Conservation (phyloP, 768 basidiomycete species). For the Podaxis mareebaensis region DNA sequence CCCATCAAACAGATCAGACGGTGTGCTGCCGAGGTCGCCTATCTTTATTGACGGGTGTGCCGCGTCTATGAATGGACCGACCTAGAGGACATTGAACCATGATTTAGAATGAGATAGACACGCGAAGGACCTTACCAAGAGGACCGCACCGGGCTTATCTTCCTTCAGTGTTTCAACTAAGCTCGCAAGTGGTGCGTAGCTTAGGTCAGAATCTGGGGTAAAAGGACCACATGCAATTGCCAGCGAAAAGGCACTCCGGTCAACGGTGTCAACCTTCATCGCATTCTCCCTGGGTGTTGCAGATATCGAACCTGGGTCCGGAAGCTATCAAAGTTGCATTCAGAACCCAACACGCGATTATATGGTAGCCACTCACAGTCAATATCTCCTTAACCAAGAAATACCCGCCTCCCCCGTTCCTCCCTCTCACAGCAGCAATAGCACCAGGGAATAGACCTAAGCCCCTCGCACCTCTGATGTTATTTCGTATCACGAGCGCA, state of each 20-base stretch:
- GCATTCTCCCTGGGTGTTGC: constrained; percentile 24
- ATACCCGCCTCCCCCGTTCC: constrained; percentile 87
- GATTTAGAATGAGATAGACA: neutral
- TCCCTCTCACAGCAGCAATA: constrained; percentile 82
- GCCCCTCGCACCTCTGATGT: constrained; percentile 58
- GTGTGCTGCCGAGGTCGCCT: constrained; percentile 71
- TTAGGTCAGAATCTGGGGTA: constrained; percentile 75
- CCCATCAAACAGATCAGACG: constrained; percentile 65
- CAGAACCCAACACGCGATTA: neutral
- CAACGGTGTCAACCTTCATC: constrained; percentile 37
- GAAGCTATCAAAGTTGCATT: constrained; percentile 46
- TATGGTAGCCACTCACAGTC: constrained; percentile 50
- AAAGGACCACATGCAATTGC: constrained; percentile 85
- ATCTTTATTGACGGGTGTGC: constrained; percentile 70
- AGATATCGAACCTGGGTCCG: constrained; percentile 52
- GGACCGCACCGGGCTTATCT: constrained; percentile 70
- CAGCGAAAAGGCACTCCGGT: constrained; percentile 41
- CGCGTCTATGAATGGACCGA: constrained; percentile 90
- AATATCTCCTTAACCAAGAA: constrained; percentile 85
- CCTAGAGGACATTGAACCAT: constrained; percentile 41
- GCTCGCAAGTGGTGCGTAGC: constrained; percentile 68
- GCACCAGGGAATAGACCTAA: constrained; percentile 87
- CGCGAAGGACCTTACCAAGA: constrained; percentile 57
- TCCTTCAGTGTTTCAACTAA: constrained; percentile 63
- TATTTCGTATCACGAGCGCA: constrained; percentile 64